Base-by-base conservation (phyloP, 768 basidiomycete species). In the Postia placenta region DNA sequence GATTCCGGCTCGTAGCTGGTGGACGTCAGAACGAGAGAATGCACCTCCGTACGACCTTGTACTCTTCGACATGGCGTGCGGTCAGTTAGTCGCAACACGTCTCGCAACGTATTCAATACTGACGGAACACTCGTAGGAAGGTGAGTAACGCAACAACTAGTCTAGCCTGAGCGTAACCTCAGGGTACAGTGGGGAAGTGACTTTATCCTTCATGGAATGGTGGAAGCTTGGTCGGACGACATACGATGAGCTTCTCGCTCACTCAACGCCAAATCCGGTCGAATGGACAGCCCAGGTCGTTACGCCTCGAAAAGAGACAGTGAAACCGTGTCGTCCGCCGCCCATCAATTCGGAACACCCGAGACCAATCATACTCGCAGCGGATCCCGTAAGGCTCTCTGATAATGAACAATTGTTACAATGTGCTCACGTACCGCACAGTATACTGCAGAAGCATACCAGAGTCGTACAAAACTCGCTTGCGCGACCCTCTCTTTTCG, bases 371-470 rank as follows among this genome's bases (percentile, higher is more conserved):
- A 59, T 73, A 6, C 53, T 71, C 20, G 73, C 74, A 14, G 69
- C 79, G 9, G 80, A 81, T 62, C 80, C 78, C 4, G 80, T 81
- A 54, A 54, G 77, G 64, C 3, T 14, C 22, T 20, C 37, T 28
- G 9, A 19, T 35, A n/a, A n/a, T n/a, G n/a, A n/a, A n/a, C n/a
- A n/a, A n/a, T n/a, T n/a, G n/a, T n/a, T n/a, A n/a, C n/a, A n/a
- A n/a, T n/a, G n/a, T n/a, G n/a, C n/a, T n/a, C n/a, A n/a, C 30
- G 9, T 33, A 33, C 15, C 9, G 30, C 30, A 11, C 58, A 87
- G 78, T 86, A 75, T 60, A 87, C 85, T 0, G 68, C 72, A 5
- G 69, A 69, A 45, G 83, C 84, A 2, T 85, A 81, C 63, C 59
- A 64, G 9, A 68, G 74, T 11, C 73, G 83, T 19, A 83, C 81